A percentile compares a stretch with the other conserved stretches of the same genome.
Evolutionary conservation across 441 rosid genomes (phyloP).

Genomic region (Jatropha multifida): DNA sequence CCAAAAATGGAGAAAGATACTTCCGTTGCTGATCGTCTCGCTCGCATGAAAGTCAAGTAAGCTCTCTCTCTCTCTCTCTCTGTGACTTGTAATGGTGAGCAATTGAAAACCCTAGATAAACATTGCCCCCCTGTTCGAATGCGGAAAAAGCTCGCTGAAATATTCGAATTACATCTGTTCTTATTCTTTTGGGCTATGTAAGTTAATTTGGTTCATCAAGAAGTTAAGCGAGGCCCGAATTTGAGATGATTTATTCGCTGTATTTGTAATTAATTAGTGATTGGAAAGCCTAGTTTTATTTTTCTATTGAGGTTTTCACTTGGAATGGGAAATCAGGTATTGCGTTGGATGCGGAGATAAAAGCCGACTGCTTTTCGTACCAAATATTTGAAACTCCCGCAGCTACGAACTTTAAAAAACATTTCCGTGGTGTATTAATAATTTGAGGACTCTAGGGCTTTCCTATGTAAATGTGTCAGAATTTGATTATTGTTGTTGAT

Average conservation of each 20-base stretch:
- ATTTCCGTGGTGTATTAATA: not conserved
- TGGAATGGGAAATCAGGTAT: not conserved
- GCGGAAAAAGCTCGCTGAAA: not conserved
- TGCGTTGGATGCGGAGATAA: not conserved
- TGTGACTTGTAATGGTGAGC: no score
- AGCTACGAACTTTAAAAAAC: not conserved
- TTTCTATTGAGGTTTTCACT: not conserved
- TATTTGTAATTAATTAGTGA: not conserved
- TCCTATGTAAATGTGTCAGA: not conserved
- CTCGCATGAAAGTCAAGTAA: slow-evolving; percentile 99
- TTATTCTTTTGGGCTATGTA: not conserved
- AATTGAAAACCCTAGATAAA: slow-evolving; percentile 40
- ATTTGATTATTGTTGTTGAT: slow-evolving; percentile 16
- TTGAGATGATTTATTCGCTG: not conserved
- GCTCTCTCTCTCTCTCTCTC: slow-evolving; percentile 3
- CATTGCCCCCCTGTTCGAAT: slow-evolving; percentile 8
- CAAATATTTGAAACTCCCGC: not conserved
- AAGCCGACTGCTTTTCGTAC: not conserved
- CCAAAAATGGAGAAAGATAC: slow-evolving; percentile 98
- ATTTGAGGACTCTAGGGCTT: not conserved
- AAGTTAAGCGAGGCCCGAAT: not conserved
- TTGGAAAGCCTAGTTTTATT: slow-evolving; percentile 12
- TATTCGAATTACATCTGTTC: not conserved
- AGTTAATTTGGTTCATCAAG: not conserved
- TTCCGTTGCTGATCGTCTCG: slow-evolving; percentile 97